A percentile compares a stretch with the other conserved stretches of the same genome.
These are phyloP conservation scores for Solanum corneliomulleri DNA, from an alignment of 257 asterid species.

Conservation along the genomic window DNA sequence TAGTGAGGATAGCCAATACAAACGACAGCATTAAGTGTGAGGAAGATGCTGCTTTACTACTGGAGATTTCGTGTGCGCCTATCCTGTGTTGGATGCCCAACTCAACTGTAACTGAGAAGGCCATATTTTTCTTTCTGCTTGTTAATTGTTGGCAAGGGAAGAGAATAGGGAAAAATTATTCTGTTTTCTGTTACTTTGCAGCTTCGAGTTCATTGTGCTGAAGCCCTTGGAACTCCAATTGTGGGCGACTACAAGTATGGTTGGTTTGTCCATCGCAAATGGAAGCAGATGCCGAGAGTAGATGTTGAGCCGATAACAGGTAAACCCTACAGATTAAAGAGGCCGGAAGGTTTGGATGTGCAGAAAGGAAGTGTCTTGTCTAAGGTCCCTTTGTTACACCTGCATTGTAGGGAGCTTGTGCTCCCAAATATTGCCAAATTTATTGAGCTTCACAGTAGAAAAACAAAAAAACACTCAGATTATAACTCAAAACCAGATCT, in stretches of 20 bases:
- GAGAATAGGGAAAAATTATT: not conserved
- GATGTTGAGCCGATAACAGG: constrained; percentile 71
- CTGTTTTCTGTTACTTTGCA: constrained; percentile 6
- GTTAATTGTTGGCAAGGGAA: not conserved
- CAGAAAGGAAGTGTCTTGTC: constrained; percentile 90
- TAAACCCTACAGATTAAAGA: constrained; percentile 53
- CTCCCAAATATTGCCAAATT: constrained; percentile 74
- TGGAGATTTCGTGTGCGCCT: not conserved
- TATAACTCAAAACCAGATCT: constrained; percentile 31
- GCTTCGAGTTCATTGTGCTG: constrained; percentile 96
- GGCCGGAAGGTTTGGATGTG: constrained; percentile 82
- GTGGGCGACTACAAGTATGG: constrained; percentile 93
- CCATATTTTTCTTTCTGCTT: not conserved
- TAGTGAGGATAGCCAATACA: not conserved
- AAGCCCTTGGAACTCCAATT: constrained; percentile 91
- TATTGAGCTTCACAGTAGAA: constrained; percentile 28
- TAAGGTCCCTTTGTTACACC: constrained; percentile 78
- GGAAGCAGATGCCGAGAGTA: constrained; percentile 92
- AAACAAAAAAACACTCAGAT: not conserved
- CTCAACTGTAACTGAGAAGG: not conserved
- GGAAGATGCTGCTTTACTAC: not conserved
- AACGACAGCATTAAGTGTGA: not conserved
- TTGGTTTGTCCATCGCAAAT: constrained; percentile 70
- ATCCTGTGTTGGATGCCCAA: not conserved
- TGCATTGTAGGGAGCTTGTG: constrained; percentile 84